phyloP scores from a whole-genome alignment of 768 basidiomycete species.

The Nevesoporus exiguus region DNA sequence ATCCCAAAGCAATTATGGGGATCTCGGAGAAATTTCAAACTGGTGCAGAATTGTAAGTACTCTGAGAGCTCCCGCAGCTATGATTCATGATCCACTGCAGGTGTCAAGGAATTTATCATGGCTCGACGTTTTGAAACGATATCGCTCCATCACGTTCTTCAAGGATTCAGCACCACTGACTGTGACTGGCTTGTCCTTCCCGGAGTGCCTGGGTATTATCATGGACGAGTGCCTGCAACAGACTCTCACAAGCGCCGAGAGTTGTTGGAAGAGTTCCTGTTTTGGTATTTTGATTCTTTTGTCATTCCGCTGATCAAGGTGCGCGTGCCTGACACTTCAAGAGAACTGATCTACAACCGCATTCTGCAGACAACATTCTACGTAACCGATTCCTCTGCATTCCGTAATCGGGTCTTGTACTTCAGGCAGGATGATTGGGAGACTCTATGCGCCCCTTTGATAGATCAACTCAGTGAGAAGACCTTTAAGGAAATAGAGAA shows the following conservation, averaged over 20 bases:
- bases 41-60: conserved; percentile 53
- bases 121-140: conserved; percentile 80
- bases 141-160: conserved; percentile 71
- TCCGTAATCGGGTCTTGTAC: conserved; percentile 78
- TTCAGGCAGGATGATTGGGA: conserved; percentile 96
- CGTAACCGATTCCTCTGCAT: conserved; percentile 86
- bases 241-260: conserved; percentile 78
- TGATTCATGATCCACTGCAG: conserved; percentile 36
- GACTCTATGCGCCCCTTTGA: conserved; percentile 74
- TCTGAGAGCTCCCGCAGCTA: background rate
- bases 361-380: conserved; percentile 81
- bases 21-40: conserved; percentile 55
- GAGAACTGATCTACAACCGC: background rate
- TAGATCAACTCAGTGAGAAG: conserved; percentile 64
- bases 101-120: conserved; percentile 68
- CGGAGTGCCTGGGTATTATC: conserved; percentile 32
- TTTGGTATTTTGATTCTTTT: conserved; percentile 92
- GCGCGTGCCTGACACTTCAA: conserved; percentile 13
- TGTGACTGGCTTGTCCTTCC: conserved; percentile 76
- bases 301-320: conserved; percentile 78
- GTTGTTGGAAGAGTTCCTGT: conserved; percentile 83
- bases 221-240: conserved; percentile 52
- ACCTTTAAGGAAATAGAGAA: conserved; percentile 70
- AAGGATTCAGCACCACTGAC: conserved; percentile 68
- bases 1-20: conserved; percentile 84